Evolutionary conservation across 495 filamentous ascomycete species (phyloP).

Genomic region (Parmelia sp.): DNA sequence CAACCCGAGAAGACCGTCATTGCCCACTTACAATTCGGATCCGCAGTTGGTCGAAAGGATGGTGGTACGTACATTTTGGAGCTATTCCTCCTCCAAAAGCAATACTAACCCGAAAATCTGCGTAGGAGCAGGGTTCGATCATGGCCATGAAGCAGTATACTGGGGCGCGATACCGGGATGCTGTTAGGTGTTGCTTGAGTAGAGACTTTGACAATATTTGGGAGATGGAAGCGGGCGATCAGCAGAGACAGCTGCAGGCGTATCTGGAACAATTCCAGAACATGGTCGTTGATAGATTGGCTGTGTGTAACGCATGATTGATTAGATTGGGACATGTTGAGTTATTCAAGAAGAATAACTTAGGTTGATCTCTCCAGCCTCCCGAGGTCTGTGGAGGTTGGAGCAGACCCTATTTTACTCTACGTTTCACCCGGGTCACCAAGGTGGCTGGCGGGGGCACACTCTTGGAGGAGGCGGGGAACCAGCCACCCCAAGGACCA

Average conservation of each 20-base stretch:
- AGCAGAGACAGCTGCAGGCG: conserved; percentile 14
- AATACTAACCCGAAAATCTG: no score
- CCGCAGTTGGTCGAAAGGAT: conserved; percentile 31
- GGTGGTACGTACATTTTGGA: no score
- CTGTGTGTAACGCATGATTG: conserved; percentile 24
- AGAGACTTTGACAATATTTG: conserved; percentile 28
- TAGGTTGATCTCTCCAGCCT: no score
- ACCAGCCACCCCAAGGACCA: no score
- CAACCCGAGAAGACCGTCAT: conserved; percentile 10
- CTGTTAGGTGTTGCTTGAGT: conserved; percentile 23
- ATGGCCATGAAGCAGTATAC: conserved; percentile 23
- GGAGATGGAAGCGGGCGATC: conserved; percentile 18
- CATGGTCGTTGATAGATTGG: conserved; percentile 20
- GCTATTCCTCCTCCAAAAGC: no score
- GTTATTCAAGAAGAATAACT: no score
- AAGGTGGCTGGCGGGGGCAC: no score
- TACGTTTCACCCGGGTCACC: no score
- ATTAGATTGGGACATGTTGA: not conserved
- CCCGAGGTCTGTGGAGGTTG: no score
- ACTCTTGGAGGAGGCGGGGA: no score
- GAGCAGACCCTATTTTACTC: no score
- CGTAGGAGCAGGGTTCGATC: conserved; percentile 30
- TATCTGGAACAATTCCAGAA: conserved; percentile 19
- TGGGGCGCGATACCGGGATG: conserved; percentile 20
- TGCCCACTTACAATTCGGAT: conserved; percentile 20